A percentile compares a stretch with the other conserved stretches of the same genome.
These are phyloP conservation scores for Tolypocladium endophyticum DNA, from an alignment of 2,329 filamentous ascomycete genomes.

Conservation along the genomic window DNA sequence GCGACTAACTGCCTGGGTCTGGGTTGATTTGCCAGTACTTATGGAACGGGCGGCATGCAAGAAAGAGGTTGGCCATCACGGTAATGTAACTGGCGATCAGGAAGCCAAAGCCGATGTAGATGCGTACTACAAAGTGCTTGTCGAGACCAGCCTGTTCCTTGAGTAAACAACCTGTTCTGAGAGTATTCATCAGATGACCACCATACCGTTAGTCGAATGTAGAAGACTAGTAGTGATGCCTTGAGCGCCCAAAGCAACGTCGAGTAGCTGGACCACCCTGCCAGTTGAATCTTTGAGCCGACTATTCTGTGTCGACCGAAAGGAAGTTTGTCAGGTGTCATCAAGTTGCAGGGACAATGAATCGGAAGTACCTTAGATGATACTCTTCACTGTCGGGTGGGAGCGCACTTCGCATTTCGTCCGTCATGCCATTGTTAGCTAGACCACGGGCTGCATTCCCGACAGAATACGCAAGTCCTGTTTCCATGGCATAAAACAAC, in stretches of 20 bases:
- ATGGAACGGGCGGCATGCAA: slow-evolving; percentile 40
- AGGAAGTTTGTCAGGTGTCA: neutral
- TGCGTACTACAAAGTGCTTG: slow-evolving; percentile 29
- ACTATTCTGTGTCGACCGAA: slow-evolving; percentile 24
- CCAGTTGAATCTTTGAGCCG: slow-evolving; percentile 46
- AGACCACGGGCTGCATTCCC: slow-evolving; percentile 37
- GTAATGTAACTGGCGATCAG: slow-evolving; percentile 38
- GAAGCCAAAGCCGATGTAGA: slow-evolving; percentile 39
- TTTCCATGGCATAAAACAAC: slow-evolving; percentile 41
- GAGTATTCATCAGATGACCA: neutral
- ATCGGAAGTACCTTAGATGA: slow-evolving; percentile 17
- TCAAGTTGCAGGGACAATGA: neutral
- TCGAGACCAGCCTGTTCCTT: slow-evolving; percentile 25
- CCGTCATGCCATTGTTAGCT: slow-evolving; percentile 47
- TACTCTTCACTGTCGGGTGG: slow-evolving; percentile 34
- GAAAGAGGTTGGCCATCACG: slow-evolving; percentile 36
- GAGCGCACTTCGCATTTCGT: slow-evolving; percentile 33
- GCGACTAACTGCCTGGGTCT: slow-evolving; percentile 39
- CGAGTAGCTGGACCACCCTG: slow-evolving; percentile 45
- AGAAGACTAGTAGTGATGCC: slow-evolving; percentile 45
- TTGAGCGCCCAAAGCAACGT: slow-evolving; percentile 45
- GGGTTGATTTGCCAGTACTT: slow-evolving; percentile 51
- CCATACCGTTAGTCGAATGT: slow-evolving; percentile 35
- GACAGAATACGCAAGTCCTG: slow-evolving; percentile 38
- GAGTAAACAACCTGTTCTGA: neutral